These are phyloP conservation scores for Papilionanthe hybrid DNA, from an alignment of 116 monocot genomes.

Conservation along the genomic window DNA sequence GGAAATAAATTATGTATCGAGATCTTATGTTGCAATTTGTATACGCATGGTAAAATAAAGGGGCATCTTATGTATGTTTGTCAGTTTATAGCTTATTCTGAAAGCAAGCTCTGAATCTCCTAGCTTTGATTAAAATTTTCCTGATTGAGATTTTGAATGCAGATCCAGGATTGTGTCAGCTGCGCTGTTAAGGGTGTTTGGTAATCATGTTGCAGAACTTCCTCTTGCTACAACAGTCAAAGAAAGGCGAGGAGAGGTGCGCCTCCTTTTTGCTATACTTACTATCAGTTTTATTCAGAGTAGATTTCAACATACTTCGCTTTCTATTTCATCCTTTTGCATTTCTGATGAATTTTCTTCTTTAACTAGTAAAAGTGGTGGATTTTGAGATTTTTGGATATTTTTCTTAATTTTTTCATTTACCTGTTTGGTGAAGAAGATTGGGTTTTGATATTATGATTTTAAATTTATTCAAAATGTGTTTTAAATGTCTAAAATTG, in stretches of 20 bases:
- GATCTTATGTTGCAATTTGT: too few species aligned
- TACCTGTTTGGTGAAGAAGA: too few species aligned
- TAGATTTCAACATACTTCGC: not conserved
- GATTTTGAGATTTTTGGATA: too few species aligned
- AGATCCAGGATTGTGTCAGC: slow-evolving; percentile 5
- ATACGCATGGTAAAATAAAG: too few species aligned
- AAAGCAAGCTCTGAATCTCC: not conserved
- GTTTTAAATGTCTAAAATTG: too few species aligned
- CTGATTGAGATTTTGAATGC: slow-evolving; percentile 1
- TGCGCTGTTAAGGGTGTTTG: slow-evolving; percentile 6
- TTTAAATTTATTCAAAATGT: too few species aligned
- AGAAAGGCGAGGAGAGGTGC: slow-evolving; percentile 3
- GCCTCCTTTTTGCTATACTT: not conserved
- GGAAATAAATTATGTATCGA: not conserved
- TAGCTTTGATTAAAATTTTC: not conserved
- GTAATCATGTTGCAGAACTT: slow-evolving; percentile 5
- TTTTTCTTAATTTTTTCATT: too few species aligned
- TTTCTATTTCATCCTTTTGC: not conserved
- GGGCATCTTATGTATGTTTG: not conserved
- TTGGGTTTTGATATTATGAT: too few species aligned
- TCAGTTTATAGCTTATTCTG: not conserved
- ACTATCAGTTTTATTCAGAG: not conserved
- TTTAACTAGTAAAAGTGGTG: too few species aligned
- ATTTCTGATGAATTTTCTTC: not conserved
- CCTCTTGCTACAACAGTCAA: not conserved